A percentile compares a stretch with the other conserved stretches of the same genome.
Evolutionary conservation across 345 rosid species (phyloP).

Genomic region (Fremontodendron californicum): DNA sequence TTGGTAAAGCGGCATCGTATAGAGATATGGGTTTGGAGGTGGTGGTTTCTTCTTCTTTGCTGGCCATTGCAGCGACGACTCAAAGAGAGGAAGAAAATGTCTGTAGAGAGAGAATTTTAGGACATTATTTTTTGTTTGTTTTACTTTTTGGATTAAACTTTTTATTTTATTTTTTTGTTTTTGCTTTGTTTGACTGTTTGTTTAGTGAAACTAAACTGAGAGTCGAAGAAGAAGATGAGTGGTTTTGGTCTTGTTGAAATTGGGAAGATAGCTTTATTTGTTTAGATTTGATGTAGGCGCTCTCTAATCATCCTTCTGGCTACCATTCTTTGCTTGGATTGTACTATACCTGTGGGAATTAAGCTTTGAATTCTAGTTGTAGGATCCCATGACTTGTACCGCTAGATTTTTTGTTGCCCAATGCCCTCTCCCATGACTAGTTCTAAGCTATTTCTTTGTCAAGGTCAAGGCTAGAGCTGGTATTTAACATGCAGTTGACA

Average conservation of each 20-base stretch:
- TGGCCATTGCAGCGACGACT: slow-evolving; percentile 37
- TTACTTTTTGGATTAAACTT: background rate
- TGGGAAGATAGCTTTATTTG: no score
- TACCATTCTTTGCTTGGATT: no score
- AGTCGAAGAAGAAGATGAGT: background rate
- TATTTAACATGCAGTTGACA: no score
- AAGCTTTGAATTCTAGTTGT: no score
- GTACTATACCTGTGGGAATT: no score
- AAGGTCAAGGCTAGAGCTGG: no score
- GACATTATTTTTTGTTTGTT: background rate
- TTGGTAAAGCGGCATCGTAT: slow-evolving; percentile 46
- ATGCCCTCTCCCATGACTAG: no score
- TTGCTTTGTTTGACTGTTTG: background rate
- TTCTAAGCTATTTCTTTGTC: no score
- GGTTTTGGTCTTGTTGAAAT: background rate
- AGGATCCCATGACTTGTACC: no score
- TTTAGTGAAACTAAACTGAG: background rate
- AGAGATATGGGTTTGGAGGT: slow-evolving; percentile 35
- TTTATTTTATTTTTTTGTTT: background rate
- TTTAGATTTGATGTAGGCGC: no score
- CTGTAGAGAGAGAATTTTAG: background rate
- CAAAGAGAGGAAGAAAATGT: background rate
- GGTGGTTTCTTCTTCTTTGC: slow-evolving; percentile 46
- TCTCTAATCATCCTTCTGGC: no score
- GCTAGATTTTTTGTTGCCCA: no score